These are phyloP conservation scores for Alternaria gansuensis DNA, from an alignment of 2,329 filamentous ascomycete genomes.

Conservation along the genomic window DNA sequence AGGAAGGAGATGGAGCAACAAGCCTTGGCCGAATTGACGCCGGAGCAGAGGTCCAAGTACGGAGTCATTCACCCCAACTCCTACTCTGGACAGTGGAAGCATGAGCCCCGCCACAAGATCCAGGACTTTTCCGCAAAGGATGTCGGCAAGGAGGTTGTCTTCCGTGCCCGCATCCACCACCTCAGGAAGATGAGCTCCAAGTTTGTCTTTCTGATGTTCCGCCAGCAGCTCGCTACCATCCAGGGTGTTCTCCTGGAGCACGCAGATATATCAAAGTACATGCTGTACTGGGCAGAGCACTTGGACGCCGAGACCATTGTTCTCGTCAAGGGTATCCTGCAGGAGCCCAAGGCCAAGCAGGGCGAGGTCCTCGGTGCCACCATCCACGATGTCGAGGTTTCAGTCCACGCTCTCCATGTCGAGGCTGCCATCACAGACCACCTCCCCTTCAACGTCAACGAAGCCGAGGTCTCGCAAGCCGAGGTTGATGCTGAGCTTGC, in stretches of 20 bases:
- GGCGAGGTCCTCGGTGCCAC: slow-evolving; percentile 78
- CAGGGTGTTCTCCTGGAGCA: slow-evolving; percentile 79
- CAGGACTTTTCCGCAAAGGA: slow-evolving; percentile 62
- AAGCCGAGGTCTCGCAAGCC: slow-evolving; percentile 69
- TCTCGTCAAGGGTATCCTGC: slow-evolving; percentile 76
- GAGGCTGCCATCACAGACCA: slow-evolving; percentile 68
- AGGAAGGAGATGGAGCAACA: slow-evolving; percentile 59
- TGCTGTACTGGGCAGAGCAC: slow-evolving; percentile 88
- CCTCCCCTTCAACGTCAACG: slow-evolving; percentile 74
- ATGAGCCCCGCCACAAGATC: slow-evolving; percentile 60
- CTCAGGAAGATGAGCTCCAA: slow-evolving; percentile 82
- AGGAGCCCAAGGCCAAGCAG: slow-evolving; percentile 70
- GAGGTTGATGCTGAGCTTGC: slow-evolving; percentile 62
- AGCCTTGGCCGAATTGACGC: slow-evolving; percentile 63
- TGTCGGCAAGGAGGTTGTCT: slow-evolving; percentile 68
- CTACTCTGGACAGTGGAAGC: slow-evolving; percentile 62
- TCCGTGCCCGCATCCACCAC: slow-evolving; percentile 78
- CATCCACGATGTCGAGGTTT: slow-evolving; percentile 78
- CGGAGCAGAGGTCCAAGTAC: slow-evolving; percentile 67
- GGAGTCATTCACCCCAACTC: slow-evolving; percentile 67
- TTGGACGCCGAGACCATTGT: slow-evolving; percentile 81
- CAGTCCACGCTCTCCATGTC: slow-evolving; percentile 71
- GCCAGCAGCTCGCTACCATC: slow-evolving; percentile 82
- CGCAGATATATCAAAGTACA: slow-evolving; percentile 72
- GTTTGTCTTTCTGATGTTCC: slow-evolving; percentile 84